Percentiles rank a stretch among this genome's conserved stretches.
phyloP scores from a whole-genome alignment of 75 land plant species.

The Sequoiadendron giganteum region DNA sequence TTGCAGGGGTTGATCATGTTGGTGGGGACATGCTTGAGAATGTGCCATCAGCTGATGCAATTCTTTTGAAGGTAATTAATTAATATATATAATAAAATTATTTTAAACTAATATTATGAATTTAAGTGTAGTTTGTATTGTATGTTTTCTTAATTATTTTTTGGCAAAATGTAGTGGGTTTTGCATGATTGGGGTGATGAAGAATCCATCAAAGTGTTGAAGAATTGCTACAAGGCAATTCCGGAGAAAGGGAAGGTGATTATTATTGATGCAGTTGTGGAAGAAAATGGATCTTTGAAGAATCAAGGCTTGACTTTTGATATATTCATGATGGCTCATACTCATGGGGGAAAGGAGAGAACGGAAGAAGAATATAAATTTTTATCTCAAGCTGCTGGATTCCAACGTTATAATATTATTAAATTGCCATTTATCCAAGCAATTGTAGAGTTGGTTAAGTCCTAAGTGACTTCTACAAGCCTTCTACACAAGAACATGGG shows the following conservation, averaged over 20 bases:
- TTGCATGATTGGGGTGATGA: constrained; percentile 14
- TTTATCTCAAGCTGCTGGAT: constrained; percentile 24
- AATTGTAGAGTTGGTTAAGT: no score
- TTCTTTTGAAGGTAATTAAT: no score
- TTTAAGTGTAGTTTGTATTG: no score
- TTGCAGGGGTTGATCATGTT: no score
- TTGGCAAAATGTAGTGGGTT: constrained; percentile 17
- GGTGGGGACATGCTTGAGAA: no score
- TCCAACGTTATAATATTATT: neutral
- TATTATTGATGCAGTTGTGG: constrained; percentile 19
- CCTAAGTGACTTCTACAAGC: no score
- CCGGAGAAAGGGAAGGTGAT: constrained; percentile 30
- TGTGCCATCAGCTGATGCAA: no score
- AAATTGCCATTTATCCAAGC: neutral
- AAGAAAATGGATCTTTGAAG: neutral
- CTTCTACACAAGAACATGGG: no score
- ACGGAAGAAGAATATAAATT: constrained; percentile 12
- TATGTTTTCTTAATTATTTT: no score
- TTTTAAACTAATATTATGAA: no score
- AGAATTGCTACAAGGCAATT: constrained; percentile 25
- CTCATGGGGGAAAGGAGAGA: constrained; percentile 24
- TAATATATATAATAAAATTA: no score
- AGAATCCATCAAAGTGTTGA: constrained; percentile 19
- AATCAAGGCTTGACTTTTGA: constrained; percentile 15
- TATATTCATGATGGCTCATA: constrained; percentile 20